phyloP scores from a whole-genome alignment of 768 basidiomycete genomes.

The Trametes cubensis region DNA sequence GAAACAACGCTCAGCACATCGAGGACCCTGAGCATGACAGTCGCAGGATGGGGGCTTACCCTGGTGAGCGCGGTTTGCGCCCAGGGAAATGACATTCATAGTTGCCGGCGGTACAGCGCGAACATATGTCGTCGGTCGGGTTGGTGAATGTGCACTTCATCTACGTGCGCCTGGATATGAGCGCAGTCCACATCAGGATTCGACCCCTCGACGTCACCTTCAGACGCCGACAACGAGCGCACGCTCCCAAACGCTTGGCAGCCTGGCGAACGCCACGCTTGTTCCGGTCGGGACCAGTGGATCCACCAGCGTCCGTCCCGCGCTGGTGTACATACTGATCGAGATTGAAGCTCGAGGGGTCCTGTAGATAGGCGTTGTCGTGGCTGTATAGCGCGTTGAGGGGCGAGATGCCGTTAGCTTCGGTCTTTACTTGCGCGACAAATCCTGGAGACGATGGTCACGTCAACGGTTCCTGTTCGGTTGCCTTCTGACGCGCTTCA shows the following conservation, averaged over 20 bases:
- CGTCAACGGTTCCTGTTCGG: constrained; percentile 9
- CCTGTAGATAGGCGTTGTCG: constrained; percentile 14
- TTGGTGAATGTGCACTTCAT: constrained; percentile 34
- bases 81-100: constrained; percentile 37
- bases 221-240: constrained; percentile 33
- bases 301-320: constrained; percentile 2
- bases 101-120: constrained; percentile 32
- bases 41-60: constrained; percentile 24
- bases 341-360: constrained; percentile 14
- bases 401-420: constrained; percentile 14
- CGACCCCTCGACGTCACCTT: constrained; percentile 21
- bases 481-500: not conserved
- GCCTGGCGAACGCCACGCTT: constrained; percentile 11
- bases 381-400: constrained; percentile 18
- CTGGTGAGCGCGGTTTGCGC: constrained; percentile 38
- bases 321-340: constrained; percentile 14
- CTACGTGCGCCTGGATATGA: constrained; percentile 8
- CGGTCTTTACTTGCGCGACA: constrained; percentile 18
- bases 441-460: constrained; percentile 2
- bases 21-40: not conserved
- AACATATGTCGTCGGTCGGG: constrained; percentile 25
- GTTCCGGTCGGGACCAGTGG: constrained; percentile 19
- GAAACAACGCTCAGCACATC: not conserved
- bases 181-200: not conserved
- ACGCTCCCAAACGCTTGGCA: constrained; percentile 28